These are phyloP conservation scores for Fistulina hepatica DNA, from an alignment of 1,284 basidiomycete species.

Conservation along the genomic window DNA sequence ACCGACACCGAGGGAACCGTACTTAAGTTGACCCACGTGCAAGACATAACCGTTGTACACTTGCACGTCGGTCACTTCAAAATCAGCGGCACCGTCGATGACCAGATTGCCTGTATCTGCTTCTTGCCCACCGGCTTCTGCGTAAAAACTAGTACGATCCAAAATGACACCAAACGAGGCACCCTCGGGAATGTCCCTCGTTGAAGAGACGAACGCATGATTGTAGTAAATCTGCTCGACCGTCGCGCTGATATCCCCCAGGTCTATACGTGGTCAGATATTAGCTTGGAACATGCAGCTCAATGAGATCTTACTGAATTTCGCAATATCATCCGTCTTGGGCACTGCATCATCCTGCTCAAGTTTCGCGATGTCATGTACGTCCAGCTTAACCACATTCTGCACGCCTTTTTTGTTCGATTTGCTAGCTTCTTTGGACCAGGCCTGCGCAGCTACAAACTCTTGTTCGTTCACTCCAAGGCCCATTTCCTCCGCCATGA, in stretches of 20 bases:
- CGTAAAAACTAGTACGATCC: slow-evolving; percentile 95
- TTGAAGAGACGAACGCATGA: slow-evolving; percentile 67
- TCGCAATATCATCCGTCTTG: slow-evolving; percentile 89
- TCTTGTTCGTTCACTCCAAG: slow-evolving; percentile 81
- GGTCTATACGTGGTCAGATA: slow-evolving; percentile 31
- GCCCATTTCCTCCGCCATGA: slow-evolving; percentile 95
- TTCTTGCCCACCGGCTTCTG: slow-evolving; percentile 96
- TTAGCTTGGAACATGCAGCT: neutral
- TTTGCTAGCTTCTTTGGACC: slow-evolving; percentile 89
- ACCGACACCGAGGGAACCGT: slow-evolving; percentile 32
- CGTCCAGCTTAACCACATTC: slow-evolving; percentile 82
- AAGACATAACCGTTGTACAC: slow-evolving; percentile 52
- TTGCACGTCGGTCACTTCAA: slow-evolving; percentile 91
- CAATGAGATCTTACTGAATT: slow-evolving; percentile 59
- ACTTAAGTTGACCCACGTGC: slow-evolving; percentile 81
- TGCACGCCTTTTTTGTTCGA: slow-evolving; percentile 57
- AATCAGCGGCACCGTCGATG: slow-evolving; percentile 86
- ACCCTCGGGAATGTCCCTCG: slow-evolving; percentile 50
- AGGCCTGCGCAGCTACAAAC: slow-evolving; percentile 83
- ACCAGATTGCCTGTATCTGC: slow-evolving; percentile 92
- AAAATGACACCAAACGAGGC: slow-evolving; percentile 79
- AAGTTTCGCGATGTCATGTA: slow-evolving; percentile 85
- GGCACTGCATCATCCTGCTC: slow-evolving; percentile 77
- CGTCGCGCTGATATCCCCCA: slow-evolving; percentile 65
- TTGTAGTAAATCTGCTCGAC: slow-evolving; percentile 85